Percentiles rank a stretch among this genome's conserved stretches.
Evolutionary conservation across 2,329 filamentous ascomycete genomes (phyloP).

Genomic region (Trichoderma afroharzianum): DNA sequence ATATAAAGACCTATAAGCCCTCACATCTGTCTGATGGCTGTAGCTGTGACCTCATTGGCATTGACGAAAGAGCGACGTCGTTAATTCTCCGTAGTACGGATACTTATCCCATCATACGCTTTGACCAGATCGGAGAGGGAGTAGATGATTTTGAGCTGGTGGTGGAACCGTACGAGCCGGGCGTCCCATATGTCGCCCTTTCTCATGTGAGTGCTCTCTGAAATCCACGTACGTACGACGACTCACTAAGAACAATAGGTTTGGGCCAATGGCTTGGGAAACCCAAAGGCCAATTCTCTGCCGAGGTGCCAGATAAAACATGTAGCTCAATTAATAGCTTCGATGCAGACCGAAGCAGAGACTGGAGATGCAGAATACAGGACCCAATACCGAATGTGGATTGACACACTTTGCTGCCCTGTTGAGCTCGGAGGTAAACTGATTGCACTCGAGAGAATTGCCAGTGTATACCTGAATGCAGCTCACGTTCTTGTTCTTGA

Average conservation of each 20-base stretch:
- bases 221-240: too few species aligned
- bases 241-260: conserved; percentile 22
- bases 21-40: conserved; percentile 24
- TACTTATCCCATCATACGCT: conserved; percentile 22
- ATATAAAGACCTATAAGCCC: conserved; percentile 27
- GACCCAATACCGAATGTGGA: conserved; percentile 27
- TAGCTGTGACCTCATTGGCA: conserved; percentile 22
- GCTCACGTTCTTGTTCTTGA: conserved; percentile 34
- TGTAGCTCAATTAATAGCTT: conserved; percentile 25
- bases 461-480: conserved; percentile 32
- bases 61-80: conserved; percentile 21
- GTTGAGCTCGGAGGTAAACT: conserved; percentile 24
- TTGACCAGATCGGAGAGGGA: conserved; percentile 6
- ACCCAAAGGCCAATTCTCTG: conserved; percentile 29
- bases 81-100: conserved; percentile 19
- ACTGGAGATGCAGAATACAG: neutral
- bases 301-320: conserved; percentile 30
- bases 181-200: conserved; percentile 31
- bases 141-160: conserved; percentile 19
- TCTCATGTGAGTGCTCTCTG: conserved; percentile 29
- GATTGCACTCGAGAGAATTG: conserved; percentile 33
- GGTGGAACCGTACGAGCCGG: conserved; percentile 25
- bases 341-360: conserved; percentile 17
- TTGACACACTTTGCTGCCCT: conserved; percentile 36
- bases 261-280: conserved; percentile 37